Percentiles rank a stretch among this genome's conserved stretches.
Evolutionary conservation across 208 protist genomes (phyloP).

Genomic region (Sergeia podlipaevii): DNA sequence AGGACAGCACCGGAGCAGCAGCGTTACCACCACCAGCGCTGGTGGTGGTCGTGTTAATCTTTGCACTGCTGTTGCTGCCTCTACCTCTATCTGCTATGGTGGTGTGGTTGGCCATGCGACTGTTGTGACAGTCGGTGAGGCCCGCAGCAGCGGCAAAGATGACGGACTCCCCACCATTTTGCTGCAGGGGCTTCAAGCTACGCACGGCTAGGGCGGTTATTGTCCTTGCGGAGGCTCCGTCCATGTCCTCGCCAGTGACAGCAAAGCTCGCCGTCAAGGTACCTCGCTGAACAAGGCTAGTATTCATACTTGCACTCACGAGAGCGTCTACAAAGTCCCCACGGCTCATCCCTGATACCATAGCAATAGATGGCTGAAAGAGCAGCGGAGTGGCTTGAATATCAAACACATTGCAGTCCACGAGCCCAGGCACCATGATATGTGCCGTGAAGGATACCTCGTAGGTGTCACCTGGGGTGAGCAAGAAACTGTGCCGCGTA

Average conservation of each 20-base stretch:
- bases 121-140: too few relatives aligned
- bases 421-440: slow-evolving; percentile 51
- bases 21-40: too few relatives aligned
- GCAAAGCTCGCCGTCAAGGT: neutral
- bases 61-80: too few relatives aligned
- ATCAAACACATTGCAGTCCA: slow-evolving; percentile 59
- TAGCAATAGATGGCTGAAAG: slow-evolving; percentile 1
- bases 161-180: too few relatives aligned
- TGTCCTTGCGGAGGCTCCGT: neutral
- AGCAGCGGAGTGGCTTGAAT: slow-evolving; percentile 38
- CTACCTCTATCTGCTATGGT: too few relatives aligned
- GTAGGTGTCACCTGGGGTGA: slow-evolving; percentile 58
- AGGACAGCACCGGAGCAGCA: too few relatives aligned
- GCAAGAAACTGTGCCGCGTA: slow-evolving; percentile 48
- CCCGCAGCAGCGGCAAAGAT: too few relatives aligned
- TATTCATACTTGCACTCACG: neutral
- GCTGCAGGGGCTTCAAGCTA: too few relatives aligned
- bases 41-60: too few relatives aligned
- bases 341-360: slow-evolving; percentile 18
- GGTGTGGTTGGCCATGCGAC: too few relatives aligned
- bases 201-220: too few relatives aligned
- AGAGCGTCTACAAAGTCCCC: slow-evolving; percentile 6
- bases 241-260: neutral
- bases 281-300: neutral
- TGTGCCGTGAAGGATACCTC: slow-evolving; percentile 56